phyloP scores from a whole-genome alignment of 2,329 filamentous ascomycete genomes.

The Raffaelea arxii region DNA sequence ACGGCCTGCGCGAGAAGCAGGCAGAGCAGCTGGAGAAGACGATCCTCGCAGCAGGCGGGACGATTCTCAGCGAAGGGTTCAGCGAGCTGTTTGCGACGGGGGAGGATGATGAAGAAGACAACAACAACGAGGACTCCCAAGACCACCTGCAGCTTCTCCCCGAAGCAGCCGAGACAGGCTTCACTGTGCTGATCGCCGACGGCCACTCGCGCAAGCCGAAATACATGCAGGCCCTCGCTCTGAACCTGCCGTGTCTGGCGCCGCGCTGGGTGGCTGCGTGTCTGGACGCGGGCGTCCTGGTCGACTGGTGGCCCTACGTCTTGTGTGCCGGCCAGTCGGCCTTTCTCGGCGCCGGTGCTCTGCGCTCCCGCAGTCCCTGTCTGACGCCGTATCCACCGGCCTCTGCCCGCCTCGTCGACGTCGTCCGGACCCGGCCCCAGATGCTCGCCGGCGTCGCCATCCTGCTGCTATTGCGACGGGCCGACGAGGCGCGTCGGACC shows the following conservation, averaged over 20 bases:
- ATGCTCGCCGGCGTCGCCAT: constrained; percentile 57
- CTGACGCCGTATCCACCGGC: constrained; percentile 51
- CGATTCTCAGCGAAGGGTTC: constrained; percentile 65
- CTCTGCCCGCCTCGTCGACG: constrained; percentile 44
- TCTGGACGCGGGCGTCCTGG: constrained; percentile 45
- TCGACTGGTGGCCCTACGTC: constrained; percentile 74
- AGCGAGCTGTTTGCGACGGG: constrained; percentile 58
- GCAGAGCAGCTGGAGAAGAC: constrained; percentile 43
- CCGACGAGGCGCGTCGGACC: constrained; percentile 54
- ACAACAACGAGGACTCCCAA: constrained; percentile 13
- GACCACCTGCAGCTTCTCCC: constrained; percentile 42
- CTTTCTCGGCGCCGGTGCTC: constrained; percentile 59
- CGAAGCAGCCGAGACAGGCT: constrained; percentile 49
- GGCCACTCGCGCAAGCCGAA: constrained; percentile 79
- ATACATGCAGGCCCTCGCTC: constrained; percentile 87
- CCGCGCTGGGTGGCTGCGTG: constrained; percentile 73
- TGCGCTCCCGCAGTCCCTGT: constrained; percentile 63
- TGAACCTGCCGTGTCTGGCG: constrained; percentile 79
- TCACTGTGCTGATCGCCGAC: constrained; percentile 79
- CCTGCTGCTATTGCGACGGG: constrained; percentile 60
- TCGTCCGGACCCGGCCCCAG: constrained; percentile 50
- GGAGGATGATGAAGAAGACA: constrained; percentile 18
- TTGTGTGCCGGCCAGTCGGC: constrained; percentile 75
- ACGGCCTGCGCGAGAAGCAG: constrained; percentile 23
- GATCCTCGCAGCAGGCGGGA: constrained; percentile 64